A percentile compares a stretch with the other conserved stretches of the same genome.
Evolutionary conservation across 1,284 basidiomycete genomes (phyloP).

Genomic region (Rhodotorula sp.): DNA sequence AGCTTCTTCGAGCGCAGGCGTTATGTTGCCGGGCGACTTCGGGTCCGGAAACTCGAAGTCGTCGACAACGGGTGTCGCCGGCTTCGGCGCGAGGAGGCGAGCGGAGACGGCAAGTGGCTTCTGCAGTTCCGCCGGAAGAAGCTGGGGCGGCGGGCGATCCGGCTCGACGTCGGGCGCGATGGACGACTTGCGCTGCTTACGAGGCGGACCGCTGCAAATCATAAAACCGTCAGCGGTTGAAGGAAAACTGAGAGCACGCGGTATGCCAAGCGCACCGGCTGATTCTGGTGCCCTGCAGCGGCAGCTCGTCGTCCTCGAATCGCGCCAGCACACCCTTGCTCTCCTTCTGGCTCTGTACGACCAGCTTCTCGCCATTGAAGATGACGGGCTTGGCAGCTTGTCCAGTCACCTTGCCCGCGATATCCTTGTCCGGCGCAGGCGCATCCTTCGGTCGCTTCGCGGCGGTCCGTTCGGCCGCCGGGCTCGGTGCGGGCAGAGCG

Average conservation of each 20-base stretch:
- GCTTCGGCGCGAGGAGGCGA: constrained; percentile 30
- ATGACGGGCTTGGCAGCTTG: constrained; percentile 26
- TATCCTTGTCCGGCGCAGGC: constrained; percentile 56
- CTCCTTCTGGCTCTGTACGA: constrained; percentile 55
- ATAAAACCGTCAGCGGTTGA: not conserved
- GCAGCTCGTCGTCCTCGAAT: constrained; percentile 67
- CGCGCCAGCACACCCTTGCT: constrained; percentile 54
- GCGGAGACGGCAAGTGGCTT: constrained; percentile 61
- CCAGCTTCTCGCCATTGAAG: constrained; percentile 65
- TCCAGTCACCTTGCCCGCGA: constrained; percentile 56
- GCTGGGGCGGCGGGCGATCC: constrained; percentile 51
- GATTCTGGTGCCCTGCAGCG: constrained; percentile 24
- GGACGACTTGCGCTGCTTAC: constrained; percentile 22
- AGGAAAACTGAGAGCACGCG: not conserved
- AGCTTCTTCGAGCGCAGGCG: constrained; percentile 19
- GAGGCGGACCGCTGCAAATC: constrained; percentile 18
- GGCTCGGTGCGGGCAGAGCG: constrained; percentile 46
- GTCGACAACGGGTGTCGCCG: constrained; percentile 20
- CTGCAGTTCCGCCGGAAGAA: constrained; percentile 61
- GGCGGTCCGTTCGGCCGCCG: not conserved
- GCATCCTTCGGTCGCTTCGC: constrained; percentile 39
- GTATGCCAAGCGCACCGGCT: constrained; percentile 29
- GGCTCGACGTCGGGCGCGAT: constrained; percentile 9
- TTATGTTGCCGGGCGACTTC: constrained; percentile 32
- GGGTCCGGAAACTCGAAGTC: constrained; percentile 41